Evolutionary conservation across 1,139 yeast genomes (phyloP), one percentile per base, ranked within the genome.

Genomic region (Casaregolazyma suthepensis): DNA sequence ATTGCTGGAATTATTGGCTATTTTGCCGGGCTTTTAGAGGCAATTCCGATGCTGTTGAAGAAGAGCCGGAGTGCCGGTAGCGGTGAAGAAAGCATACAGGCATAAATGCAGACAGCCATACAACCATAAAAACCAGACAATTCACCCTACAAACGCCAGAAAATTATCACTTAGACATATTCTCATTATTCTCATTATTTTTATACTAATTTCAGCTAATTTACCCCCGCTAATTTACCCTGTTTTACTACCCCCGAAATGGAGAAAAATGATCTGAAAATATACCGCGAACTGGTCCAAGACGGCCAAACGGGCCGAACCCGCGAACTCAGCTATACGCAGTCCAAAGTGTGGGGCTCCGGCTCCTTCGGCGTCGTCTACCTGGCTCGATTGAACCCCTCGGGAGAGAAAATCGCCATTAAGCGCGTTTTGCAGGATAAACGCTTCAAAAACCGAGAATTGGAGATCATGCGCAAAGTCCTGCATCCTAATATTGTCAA

Each of bases 341-440:
- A 84, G 66, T 80, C 82, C 55, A 83, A 87, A 64, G 91, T 91
- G 77, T 95, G 91, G 52, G 99, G 99, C 17, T 96, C 89, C 71
- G 99, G 99, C 17, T 90, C 98, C 18, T 93, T 93, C 74, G 99
- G 99, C 5, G 93, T 90, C 40, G 99, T 93, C 29, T 90, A 89
- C 68, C 95, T 89, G 64, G 89, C 96, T 7, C 82, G 98, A 72
- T 83, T 93, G 90, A 88, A 87, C 75, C 78, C 81, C 62, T 85
- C 96, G 17, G 95, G 96, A 35, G 82, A 78, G 44, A 82, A 97
- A 73, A 88, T 91, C 62, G 86, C 93, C 55, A 89, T 94, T 69
- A 93, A 93, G 71, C 79, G 96, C 60, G 99, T 93, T 10, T 76
- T 93, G 37, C 99, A 94, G 69, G 99, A 93, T 71, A 87, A 86